These are phyloP conservation scores for Pholiota conissans DNA, from an alignment of 768 basidiomycete genomes.

Conservation along the genomic window DNA sequence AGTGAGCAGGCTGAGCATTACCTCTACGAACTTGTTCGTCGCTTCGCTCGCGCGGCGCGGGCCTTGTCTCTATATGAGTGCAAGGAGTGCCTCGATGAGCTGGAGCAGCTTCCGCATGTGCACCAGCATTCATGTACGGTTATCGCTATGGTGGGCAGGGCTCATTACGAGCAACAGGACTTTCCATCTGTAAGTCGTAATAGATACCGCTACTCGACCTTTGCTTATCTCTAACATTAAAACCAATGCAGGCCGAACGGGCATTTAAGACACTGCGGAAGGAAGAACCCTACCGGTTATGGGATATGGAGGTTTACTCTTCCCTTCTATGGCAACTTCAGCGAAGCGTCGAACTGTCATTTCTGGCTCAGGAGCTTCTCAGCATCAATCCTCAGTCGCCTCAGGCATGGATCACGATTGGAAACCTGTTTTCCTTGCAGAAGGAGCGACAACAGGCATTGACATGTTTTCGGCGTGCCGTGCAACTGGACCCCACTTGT, in stretches of 20 bases:
- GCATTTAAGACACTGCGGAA: constrained; percentile 80
- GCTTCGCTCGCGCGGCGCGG: constrained; percentile 79
- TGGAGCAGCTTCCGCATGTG: constrained; percentile 72
- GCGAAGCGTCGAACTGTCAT: constrained; percentile 81
- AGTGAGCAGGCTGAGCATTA: constrained; percentile 78
- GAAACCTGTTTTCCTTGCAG: constrained; percentile 93
- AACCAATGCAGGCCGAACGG: constrained; percentile 71
- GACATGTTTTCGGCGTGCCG: constrained; percentile 91
- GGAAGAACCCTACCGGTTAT: constrained; percentile 87
- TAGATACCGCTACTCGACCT: constrained; percentile 15
- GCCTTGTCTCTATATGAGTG: constrained; percentile 78
- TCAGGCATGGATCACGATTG: constrained; percentile 94
- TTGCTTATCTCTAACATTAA: constrained; percentile 28
- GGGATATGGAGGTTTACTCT: constrained; percentile 96
- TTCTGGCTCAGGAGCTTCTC: constrained; percentile 90
- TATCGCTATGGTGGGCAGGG: constrained; percentile 80
- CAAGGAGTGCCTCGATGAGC: constrained; percentile 67
- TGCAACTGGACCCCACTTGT: constrained; percentile 84
- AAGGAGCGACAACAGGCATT: constrained; percentile 93
- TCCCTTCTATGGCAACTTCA: constrained; percentile 96
- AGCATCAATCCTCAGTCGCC: constrained; percentile 80
- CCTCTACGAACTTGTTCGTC: constrained; percentile 77
- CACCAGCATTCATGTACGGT: constrained; percentile 80
- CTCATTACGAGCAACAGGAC: constrained; percentile 87
- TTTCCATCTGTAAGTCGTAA: constrained; percentile 75